Conservation (phyloP, 208 protist genomes). For the Acanthamoeba royreba region DNA sequence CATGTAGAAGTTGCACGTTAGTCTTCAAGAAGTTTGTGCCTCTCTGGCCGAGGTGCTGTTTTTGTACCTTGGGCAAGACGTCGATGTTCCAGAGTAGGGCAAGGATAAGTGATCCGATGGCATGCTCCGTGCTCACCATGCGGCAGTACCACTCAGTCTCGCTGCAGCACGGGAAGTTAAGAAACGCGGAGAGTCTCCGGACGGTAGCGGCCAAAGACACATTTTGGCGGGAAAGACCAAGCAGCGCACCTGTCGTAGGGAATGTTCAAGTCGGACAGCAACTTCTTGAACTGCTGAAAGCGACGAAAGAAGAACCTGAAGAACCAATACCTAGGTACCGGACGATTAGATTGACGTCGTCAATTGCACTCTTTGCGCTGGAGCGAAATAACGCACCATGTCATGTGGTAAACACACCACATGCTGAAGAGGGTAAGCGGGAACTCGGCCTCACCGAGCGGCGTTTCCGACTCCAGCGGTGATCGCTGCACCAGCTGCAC, state of each 20-base stretch:
- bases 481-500: no score
- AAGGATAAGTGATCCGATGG: not conserved
- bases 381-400: not conserved
- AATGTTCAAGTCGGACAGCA: constrained; percentile 23
- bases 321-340: constrained; percentile 31
- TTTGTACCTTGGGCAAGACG: not conserved
- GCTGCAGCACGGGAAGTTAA: not conserved
- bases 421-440: constrained; percentile 31
- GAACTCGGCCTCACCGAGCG: not conserved
- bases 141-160: constrained; percentile 39
- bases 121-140: not conserved
- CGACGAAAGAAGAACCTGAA: not conserved
- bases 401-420: constrained; percentile 38
- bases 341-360: no score
- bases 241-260: constrained; percentile 43
- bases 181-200: not conserved
- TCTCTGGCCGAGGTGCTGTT: not conserved
- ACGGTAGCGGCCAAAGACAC: not conserved
- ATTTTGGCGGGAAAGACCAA: no score
- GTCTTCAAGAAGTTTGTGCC: not conserved
- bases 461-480: no score
- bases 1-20: not conserved
- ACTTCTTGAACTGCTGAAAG: constrained; percentile 22
- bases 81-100: constrained; percentile 15
- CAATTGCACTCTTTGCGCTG: no score